Conservation (phyloP, 2,329 filamentous ascomycete genomes). For the Ophiostoma tasmaniense region DNA sequence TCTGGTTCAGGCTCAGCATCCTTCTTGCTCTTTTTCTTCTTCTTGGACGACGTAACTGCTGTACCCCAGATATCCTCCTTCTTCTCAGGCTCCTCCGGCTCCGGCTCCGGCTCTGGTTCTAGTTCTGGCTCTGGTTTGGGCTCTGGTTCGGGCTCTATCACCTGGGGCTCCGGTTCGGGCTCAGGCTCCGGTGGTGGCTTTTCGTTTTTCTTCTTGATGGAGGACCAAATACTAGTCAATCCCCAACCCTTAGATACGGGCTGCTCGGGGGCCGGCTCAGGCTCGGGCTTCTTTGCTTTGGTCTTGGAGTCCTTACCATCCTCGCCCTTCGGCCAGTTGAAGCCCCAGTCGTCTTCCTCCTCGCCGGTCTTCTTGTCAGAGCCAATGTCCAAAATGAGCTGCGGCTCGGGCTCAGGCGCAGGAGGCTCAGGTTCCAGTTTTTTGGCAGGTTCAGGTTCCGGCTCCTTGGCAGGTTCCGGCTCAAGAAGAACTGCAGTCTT, state of each 20-base stretch:
- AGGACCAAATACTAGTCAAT: background rate
- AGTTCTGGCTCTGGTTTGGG: slow-evolving; percentile 16
- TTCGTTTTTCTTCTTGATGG: slow-evolving; percentile 19
- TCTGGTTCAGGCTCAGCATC: slow-evolving; percentile 8
- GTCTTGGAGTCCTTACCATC: slow-evolving; percentile 17
- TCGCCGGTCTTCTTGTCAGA: slow-evolving; percentile 6
- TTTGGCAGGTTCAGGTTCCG: slow-evolving; percentile 13
- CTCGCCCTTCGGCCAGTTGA: slow-evolving; percentile 11
- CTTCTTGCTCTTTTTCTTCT: slow-evolving; percentile 23
- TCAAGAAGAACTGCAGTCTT: slow-evolving; percentile 2
- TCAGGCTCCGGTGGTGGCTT: slow-evolving; percentile 14
- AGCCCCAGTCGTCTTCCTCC: slow-evolving; percentile 9
- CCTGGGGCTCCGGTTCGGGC: slow-evolving; percentile 7
- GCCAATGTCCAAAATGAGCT: background rate
- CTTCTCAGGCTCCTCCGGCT: slow-evolving; percentile 15
- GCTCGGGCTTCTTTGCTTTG: background rate
- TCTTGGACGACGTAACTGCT: slow-evolving; percentile 19
- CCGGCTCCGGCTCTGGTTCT: slow-evolving; percentile 22
- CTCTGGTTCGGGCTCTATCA: slow-evolving; percentile 10
- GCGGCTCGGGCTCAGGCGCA: slow-evolving; percentile 7
- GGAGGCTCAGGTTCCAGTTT: slow-evolving; percentile 14
- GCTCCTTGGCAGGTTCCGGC: slow-evolving; percentile 5
- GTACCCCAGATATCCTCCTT: slow-evolving; percentile 22
- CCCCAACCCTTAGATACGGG: slow-evolving; percentile 5
- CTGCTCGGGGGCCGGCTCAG: background rate